Percentiles rank a stretch among this genome's conserved stretches.
phyloP scores from a whole-genome alignment of 441 rosid species.

The Macaranga tanarius region DNA sequence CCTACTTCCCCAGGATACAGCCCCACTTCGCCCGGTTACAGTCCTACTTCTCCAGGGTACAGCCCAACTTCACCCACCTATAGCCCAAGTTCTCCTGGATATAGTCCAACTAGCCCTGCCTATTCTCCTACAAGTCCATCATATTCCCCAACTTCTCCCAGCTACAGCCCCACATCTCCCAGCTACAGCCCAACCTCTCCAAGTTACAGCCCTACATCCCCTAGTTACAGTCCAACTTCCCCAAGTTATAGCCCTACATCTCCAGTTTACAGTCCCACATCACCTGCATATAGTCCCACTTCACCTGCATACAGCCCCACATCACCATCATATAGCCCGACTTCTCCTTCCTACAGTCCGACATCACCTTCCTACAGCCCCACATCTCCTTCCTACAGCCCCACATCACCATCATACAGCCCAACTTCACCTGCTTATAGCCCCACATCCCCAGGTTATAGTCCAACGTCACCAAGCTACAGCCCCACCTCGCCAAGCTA shows the following conservation, averaged over 20 bases:
- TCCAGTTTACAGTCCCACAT: conserved; percentile 76
- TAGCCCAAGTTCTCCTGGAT: conserved; percentile 53
- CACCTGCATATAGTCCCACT: conserved; percentile 80
- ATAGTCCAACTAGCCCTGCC: conserved; percentile 64
- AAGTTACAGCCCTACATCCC: conserved; percentile 61
- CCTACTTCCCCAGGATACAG: conserved; percentile 67
- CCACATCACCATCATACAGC: conserved; percentile 78
- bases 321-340: conserved; percentile 69
- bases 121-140: conserved; percentile 55
- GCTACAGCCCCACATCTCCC: conserved; percentile 84
- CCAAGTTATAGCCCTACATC: conserved; percentile 79
- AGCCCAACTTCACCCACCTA: conserved; percentile 55
- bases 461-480: conserved; percentile 66
- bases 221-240: conserved; percentile 79
- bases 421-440: conserved; percentile 81
- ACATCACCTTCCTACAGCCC: conserved; percentile 50
- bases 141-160: conserved; percentile 86
- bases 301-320: conserved; percentile 87
- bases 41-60: conserved; percentile 59
- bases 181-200: conserved; percentile 89
- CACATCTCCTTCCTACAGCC: conserved; percentile 59
- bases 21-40: conserved; percentile 57
- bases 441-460: conserved; percentile 71
- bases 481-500: conserved; percentile 50
- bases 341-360: conserved; percentile 62